phyloP scores from a whole-genome alignment of 495 filamentous ascomycete genomes.

The Letharia lupina region DNA sequence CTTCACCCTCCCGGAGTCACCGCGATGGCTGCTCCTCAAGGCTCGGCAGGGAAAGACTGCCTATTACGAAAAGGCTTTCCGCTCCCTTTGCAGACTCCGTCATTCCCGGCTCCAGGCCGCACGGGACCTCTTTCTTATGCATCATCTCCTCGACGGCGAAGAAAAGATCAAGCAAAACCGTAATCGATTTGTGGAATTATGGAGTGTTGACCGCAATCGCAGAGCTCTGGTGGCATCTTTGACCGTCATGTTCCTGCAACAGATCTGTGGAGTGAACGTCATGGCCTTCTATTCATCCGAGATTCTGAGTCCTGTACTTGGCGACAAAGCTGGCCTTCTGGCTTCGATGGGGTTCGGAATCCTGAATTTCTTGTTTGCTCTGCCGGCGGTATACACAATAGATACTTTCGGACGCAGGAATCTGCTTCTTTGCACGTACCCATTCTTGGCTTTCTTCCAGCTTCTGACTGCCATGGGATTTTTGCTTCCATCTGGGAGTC shows the following conservation, averaged over 20 bases:
- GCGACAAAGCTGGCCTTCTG: slow-evolving; percentile 39
- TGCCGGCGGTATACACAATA: slow-evolving; percentile 61
- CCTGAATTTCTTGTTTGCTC: slow-evolving; percentile 56
- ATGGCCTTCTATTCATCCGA: slow-evolving; percentile 46
- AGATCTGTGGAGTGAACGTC: slow-evolving; percentile 42
- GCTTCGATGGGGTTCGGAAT: slow-evolving; percentile 53
- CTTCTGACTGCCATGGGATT: slow-evolving; percentile 52
- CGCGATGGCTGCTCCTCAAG: slow-evolving; percentile 53
- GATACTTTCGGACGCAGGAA: slow-evolving; percentile 56
- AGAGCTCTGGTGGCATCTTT: slow-evolving; percentile 45
- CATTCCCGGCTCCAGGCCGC: slow-evolving; percentile 42
- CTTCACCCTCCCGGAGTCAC: slow-evolving; percentile 58
- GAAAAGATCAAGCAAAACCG: slow-evolving; percentile 37
- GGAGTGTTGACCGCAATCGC: slow-evolving; percentile 45
- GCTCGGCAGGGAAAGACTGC: slow-evolving; percentile 36
- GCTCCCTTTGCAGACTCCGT: slow-evolving; percentile 39
- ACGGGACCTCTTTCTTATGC: slow-evolving; percentile 48
- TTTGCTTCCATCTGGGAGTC: slow-evolving; percentile 35
- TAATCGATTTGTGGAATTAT: slow-evolving; percentile 45
- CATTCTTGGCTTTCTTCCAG: slow-evolving; percentile 50
- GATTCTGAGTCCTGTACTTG: slow-evolving; percentile 40
- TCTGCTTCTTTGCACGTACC: slow-evolving; percentile 57
- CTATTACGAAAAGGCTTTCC: slow-evolving; percentile 37
- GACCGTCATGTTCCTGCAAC: slow-evolving; percentile 47
- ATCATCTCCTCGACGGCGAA: slow-evolving; percentile 40